A percentile compares a stretch with the other conserved stretches of the same genome.
Evolutionary conservation across 1,284 basidiomycete species (phyloP).

Genomic region (Violaceomyces palustris): DNA sequence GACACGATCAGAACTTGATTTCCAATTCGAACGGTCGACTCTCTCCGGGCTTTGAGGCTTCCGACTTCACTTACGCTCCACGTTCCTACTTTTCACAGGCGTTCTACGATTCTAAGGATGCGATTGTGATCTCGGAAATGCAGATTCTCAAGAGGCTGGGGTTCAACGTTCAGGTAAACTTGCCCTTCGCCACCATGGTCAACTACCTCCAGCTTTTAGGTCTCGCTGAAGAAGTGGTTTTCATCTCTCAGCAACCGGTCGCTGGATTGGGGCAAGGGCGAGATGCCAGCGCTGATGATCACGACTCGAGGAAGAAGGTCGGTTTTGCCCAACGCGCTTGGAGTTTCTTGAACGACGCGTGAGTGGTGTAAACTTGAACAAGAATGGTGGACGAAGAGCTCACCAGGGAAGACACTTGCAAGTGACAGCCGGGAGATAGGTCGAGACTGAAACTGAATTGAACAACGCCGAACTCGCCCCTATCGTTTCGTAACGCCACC

Average conservation of each 20-base stretch:
- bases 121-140: slow-evolving; percentile 90
- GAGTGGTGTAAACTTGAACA: slow-evolving; percentile 9
- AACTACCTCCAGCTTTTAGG: slow-evolving; percentile 91
- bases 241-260: no score
- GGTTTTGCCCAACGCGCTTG: slow-evolving; percentile 48
- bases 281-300: no score
- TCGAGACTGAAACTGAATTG: no score
- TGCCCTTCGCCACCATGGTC: slow-evolving; percentile 89
- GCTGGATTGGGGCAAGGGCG: slow-evolving; percentile 1
- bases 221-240: slow-evolving; percentile 56
- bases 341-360: slow-evolving; percentile 55
- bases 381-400: no score
- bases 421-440: no score
- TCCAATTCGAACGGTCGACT: no score
- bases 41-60: no score
- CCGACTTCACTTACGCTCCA: slow-evolving; percentile 61
- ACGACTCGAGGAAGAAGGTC: not conserved
- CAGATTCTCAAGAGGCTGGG: slow-evolving; percentile 76
- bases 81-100: slow-evolving; percentile 78
- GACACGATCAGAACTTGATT: no score
- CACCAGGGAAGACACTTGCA: no score
- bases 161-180: slow-evolving; percentile 61
- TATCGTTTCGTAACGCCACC: not conserved
- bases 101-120: slow-evolving; percentile 83
- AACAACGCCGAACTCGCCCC: not conserved